These are phyloP conservation scores for Beauveria pseudobassiana DNA, from an alignment of 2,329 filamentous ascomycete genomes.

Conservation along the genomic window DNA sequence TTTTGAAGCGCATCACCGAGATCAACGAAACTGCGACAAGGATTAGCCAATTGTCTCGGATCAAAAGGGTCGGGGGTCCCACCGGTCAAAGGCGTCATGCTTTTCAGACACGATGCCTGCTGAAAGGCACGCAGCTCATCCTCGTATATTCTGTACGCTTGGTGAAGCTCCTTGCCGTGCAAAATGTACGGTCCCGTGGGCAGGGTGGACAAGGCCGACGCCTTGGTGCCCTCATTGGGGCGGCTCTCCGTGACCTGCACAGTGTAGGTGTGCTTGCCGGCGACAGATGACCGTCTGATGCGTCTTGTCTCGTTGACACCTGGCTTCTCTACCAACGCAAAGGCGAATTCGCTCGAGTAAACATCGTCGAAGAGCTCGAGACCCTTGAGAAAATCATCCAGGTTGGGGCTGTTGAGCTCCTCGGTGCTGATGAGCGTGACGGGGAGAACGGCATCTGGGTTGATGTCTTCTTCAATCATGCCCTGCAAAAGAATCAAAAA, in stretches of 20 bases:
- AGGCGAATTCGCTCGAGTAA: conserved; percentile 30
- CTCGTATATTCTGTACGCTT: conserved; percentile 34
- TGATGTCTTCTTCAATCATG: conserved; percentile 33
- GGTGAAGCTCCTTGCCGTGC: conserved; percentile 32
- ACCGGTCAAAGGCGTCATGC: conserved; percentile 21
- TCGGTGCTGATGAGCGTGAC: conserved; percentile 32
- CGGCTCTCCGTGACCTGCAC: conserved; percentile 5
- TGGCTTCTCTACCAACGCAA: conserved; percentile 32
- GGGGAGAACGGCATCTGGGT: conserved; percentile 32
- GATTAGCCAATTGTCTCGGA: not conserved
- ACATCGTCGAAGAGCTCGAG: conserved; percentile 31
- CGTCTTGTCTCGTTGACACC: conserved; percentile 14
- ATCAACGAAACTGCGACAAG: conserved; percentile 22
- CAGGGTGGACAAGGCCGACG: conserved; percentile 18
- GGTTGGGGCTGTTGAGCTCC: conserved; percentile 27
- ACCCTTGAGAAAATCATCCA: conserved; percentile 26
- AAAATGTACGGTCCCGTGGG: conserved; percentile 35
- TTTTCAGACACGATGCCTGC: conserved; percentile 31
- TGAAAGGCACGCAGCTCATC: conserved; percentile 29
- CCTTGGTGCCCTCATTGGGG: conserved; percentile 16
- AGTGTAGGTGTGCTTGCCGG: conserved; percentile 2
- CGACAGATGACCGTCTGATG: not conserved
- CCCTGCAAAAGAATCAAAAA: conserved; percentile 20
- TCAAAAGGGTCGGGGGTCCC: not conserved
- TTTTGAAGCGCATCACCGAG: conserved; percentile 20